Base-by-base conservation (phyloP, 164 flowering plant genomes). In the Annona squamosa region DNA sequence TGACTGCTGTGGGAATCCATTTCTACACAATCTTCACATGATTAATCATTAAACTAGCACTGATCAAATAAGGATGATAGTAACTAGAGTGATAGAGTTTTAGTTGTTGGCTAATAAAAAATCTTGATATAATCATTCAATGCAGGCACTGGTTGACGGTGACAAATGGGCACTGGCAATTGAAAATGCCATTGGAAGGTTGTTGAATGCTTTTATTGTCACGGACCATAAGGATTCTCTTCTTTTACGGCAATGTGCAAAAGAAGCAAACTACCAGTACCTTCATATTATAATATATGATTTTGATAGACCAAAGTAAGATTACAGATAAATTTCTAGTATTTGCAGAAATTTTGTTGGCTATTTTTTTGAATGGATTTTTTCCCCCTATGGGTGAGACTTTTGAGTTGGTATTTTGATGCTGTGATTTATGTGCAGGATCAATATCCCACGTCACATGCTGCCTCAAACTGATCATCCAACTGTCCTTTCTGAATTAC, bases 191-290 rank as follows among this genome's bases (percentile, higher is more conserved):
- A 71, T 96, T 76, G 99, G 99, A 16, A 90, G 65, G 77, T 65
- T 88, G 77, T 87, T 93, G 6, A 91, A 93, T 89, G 89, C 99
- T 72, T 91, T 95, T 77, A 87, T 93, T 73, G 99, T 95, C 71
- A 93, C 95, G 4, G 83, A 89, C 78, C 95, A 90, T 78, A 80
- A 83, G 81, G 98, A 96, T 86, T 82, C 84, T 65, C 89, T 82
- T 75, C 72, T 78, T 80, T 78, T 96, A 75, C 84, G 95, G 80
- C 71, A 52, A 74, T 93, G 97, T 85, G 97, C 94, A 1, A 85
- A 74, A 71, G 95, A 88, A 69, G 94, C 87, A 63, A 81, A 84
- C 46, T 95, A 91, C 74, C 71, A 75, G 61, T 42, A 88, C 71
- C 87, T 95, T 45, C 90, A 83, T 73, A 91, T 95, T 73, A 72